Evolutionary conservation across 768 basidiomycete genomes (phyloP).

Genomic region (Tricholoma sp.): DNA sequence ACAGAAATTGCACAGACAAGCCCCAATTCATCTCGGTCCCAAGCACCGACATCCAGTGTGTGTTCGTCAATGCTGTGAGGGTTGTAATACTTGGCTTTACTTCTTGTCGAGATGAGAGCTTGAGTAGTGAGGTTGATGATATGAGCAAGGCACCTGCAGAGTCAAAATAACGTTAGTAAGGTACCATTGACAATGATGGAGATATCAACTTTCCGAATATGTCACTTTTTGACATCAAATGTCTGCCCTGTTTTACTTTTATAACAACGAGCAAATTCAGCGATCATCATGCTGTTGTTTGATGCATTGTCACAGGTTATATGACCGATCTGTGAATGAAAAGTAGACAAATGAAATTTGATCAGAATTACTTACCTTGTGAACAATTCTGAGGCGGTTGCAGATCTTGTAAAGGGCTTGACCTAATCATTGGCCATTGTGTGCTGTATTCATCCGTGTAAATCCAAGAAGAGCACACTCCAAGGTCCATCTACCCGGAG

Average conservation of each 20-base stretch:
- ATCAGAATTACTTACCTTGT: slow-evolving; percentile 23
- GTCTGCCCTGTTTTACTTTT: background rate
- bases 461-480: slow-evolving; percentile 30
- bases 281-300: slow-evolving; percentile 30
- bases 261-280: slow-evolving; percentile 13
- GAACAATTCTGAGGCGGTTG: slow-evolving; percentile 20
- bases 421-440: slow-evolving; percentile 29
- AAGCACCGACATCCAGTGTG: background rate
- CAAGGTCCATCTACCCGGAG: slow-evolving; percentile 20
- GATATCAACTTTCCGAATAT: background rate
- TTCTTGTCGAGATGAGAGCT: too few relatives aligned
- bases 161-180: background rate
- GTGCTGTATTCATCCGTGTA: slow-evolving; percentile 29
- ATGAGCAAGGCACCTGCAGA: background rate
- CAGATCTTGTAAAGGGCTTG: slow-evolving; percentile 28
- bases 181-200: background rate
- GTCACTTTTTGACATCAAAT: background rate
- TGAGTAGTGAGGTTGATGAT: too few relatives aligned
- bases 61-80: background rate
- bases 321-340: slow-evolving; percentile 24
- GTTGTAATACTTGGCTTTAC: too few relatives aligned
- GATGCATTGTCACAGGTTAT: slow-evolving; percentile 32
- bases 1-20: too few relatives aligned
- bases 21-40: slow-evolving; percentile 12
- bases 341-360: background rate